Evolutionary conservation across 1,284 basidiomycete species (phyloP), one percentile per base, ranked within the genome.

Genomic region (Sporisorium scitamineum): DNA sequence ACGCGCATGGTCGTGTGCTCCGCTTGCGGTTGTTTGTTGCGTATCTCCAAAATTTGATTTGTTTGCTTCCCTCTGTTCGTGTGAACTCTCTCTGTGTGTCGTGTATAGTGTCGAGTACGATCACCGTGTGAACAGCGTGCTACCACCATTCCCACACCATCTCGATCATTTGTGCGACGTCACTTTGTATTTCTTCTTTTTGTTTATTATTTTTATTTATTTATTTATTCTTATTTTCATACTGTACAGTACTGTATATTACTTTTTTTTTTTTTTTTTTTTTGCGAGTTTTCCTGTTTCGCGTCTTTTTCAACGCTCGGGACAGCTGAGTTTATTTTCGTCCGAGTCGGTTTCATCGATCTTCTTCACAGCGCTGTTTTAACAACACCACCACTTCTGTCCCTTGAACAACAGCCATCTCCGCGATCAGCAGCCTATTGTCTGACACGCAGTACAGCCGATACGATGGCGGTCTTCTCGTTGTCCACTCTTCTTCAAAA

Each of bases 391-490:
- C 22, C 51, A 53, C 52, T 10, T 34, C 18, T 20, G 8, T 6
- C 20, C 18, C 8, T 20, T n/a, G 6, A 34, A 4, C 37, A 39
- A 18, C 51, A 20, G 41, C 32, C 41, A 56, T 45, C 41, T 18
- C 41, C 32, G 13, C 32, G 53, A 13, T 41, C 53, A 20, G 39
- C 53, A 2, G 27, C n/a, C 41, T 42, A 20, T 20, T 20, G 41
- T 8, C n/a, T 42, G 45, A 48, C 47, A n/a, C 47, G 16, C 27
- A 24, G 29, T 16, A 13, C 44, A 20, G 27, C n/a, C 24, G 29
- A 52, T 26, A 62, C 22, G 44, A 77, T 77, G 75, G 75, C 75
- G 34, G 75, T 77, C n/a, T 73, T 77, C 47, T 77, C 75, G 16
- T 47, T 72, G 10, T 77, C 75, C 4, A 67, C 70, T 9, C 70